phyloP scores from a whole-genome alignment of 2,329 filamentous ascomycete species.

The Clonostachys chloroleuca region DNA sequence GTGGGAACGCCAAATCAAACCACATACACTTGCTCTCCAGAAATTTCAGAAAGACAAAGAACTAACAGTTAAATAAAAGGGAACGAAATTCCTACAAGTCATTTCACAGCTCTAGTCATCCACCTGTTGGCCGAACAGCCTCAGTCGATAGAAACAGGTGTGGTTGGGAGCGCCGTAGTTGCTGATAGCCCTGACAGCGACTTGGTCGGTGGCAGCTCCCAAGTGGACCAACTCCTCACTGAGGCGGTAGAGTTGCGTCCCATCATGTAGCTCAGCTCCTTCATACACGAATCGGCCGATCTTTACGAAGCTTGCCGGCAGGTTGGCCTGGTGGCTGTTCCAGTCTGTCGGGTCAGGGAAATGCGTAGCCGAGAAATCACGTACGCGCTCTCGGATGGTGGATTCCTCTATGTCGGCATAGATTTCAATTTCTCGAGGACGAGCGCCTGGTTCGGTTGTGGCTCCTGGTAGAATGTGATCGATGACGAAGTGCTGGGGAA shows the following conservation, averaged over 20 bases:
- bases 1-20: too few species aligned
- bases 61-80: neutral
- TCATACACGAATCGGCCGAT: constrained; percentile 53
- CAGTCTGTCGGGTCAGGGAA: constrained; percentile 26
- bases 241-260: constrained; percentile 48
- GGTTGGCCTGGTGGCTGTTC: constrained; percentile 18
- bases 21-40: too few species aligned
- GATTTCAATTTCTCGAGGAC: constrained; percentile 66
- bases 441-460: constrained; percentile 56
- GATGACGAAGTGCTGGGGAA: constrained; percentile 65
- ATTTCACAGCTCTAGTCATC: neutral
- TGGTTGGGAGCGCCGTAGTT: constrained; percentile 56
- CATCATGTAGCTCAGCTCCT: constrained; percentile 32
- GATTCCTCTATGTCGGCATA: constrained; percentile 56
- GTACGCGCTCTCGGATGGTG: constrained; percentile 28
- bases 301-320: constrained; percentile 44
- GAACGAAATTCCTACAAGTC: neutral
- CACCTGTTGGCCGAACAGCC: constrained; percentile 41
- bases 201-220: constrained; percentile 40
- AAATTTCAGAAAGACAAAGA: neutral
- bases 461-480: constrained; percentile 65
- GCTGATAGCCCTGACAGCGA: constrained; percentile 49
- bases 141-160: constrained; percentile 63
- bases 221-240: constrained; percentile 43
- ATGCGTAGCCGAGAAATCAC: constrained; percentile 35